These are phyloP conservation scores for Candida railenensis DNA, from an alignment of 805 yeast genomes.

Conservation along the genomic window DNA sequence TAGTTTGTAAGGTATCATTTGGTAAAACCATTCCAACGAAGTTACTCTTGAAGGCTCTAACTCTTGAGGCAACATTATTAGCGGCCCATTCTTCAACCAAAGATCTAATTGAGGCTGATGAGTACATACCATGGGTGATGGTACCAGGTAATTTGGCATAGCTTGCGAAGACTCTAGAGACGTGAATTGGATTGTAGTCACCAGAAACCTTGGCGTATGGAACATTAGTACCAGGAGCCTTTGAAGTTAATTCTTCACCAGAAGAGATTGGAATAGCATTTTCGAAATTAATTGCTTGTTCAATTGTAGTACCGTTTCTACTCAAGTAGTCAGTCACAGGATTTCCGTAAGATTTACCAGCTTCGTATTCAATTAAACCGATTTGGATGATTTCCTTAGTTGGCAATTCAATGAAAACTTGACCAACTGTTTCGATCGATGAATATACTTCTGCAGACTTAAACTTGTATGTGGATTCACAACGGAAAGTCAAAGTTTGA, in stretches of 20 bases:
- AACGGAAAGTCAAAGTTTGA: conserved; percentile 84
- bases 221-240: conserved; percentile 95
- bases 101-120: conserved; percentile 92
- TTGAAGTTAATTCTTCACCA: conserved; percentile 58
- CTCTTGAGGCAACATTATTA: conserved; percentile 92
- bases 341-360: conserved; percentile 93
- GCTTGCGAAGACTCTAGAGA: conserved; percentile 88
- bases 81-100: conserved; percentile 99
- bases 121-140: conserved; percentile 98
- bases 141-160: conserved; percentile 96
- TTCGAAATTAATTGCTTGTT: conserved; percentile 90
- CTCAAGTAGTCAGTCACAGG: conserved; percentile 93
- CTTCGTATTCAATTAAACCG: conserved; percentile 82
- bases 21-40: conserved; percentile 98
- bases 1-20: conserved; percentile 82
- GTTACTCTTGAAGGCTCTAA: conserved; percentile 86
- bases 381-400: conserved; percentile 84
- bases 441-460: conserved; percentile 74
- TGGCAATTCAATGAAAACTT: conserved; percentile 83
- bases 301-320: conserved; percentile 90
- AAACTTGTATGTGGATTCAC: conserved; percentile 79
- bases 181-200: conserved; percentile 98
- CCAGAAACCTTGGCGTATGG: conserved; percentile 97
- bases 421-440: conserved; percentile 81
- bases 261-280: conserved; percentile 82